Base-by-base conservation (phyloP, 257 asterid species). In the Fraxinus americana region DNA sequence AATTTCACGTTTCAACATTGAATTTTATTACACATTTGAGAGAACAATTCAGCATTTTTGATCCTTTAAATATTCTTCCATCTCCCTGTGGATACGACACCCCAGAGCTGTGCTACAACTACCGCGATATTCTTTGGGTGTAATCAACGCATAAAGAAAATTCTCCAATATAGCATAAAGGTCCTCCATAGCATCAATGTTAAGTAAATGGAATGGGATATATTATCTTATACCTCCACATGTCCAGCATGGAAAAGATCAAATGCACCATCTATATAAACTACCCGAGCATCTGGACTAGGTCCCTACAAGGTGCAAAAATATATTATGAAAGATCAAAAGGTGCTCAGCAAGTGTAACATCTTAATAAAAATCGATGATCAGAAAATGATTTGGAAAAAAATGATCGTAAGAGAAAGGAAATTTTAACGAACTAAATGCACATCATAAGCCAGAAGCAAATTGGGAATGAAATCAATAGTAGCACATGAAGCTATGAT, bases 231-330 rank as follows among this genome's bases (percentile, higher is more conserved):
- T 79, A 94, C 98, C 97, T 93, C 99, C 81, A 96, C 98, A 82
- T 96, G 99, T 83, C 99, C 99, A 83, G 98, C 98, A 73, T 96
- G 99, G 87, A 96, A 96, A 79, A 93, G 98, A 88, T 95, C 99
- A 91, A 95, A 95, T 65, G 99, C 98, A 27, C 99, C 99, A 87
- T 93, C 99, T 73, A 96, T 96, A 86, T 96, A 96, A 79, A 96
- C 86, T 71, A 96, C 90, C 72, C 97, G 99, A 82, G 98, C 96
- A 89, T 91, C 97, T 68, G 97, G 97, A 85, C 92, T 92, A 80
- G 98, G 93, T 76, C 98, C 99, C 99, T 92, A 63, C 66, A 68
- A 32, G 76, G 75, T 5, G 79, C 35, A 70, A 43, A 81, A 80
- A 72, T 78, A 48, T 29, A 36, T 69, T 70, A 79, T 65, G 75